phyloP scores from a whole-genome alignment of 1,284 basidiomycete genomes.

The Moniliophthora roreri region DNA sequence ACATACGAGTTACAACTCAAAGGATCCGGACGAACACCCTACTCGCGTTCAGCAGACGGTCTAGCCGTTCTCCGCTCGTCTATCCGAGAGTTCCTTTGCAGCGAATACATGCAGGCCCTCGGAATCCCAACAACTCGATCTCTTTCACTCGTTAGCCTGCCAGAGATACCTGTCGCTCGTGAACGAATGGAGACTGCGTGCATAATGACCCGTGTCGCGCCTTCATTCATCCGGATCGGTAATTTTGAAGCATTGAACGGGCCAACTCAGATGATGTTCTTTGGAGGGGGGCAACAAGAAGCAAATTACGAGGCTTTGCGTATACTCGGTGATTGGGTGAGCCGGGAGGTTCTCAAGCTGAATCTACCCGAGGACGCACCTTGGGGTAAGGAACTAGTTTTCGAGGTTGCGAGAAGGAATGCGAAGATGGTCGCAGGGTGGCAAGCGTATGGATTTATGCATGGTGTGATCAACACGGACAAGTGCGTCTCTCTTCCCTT shows the following conservation, averaged over 20 bases:
- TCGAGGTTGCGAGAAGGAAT: slow-evolving; percentile 81
- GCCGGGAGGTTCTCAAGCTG: slow-evolving; percentile 55
- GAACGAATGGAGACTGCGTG: slow-evolving; percentile 82
- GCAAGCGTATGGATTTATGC: slow-evolving; percentile 95
- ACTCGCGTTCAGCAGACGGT: slow-evolving; percentile 89
- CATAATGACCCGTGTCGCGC: slow-evolving; percentile 82
- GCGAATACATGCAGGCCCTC: slow-evolving; percentile 89
- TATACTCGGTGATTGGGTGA: slow-evolving; percentile 75
- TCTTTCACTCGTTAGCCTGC: slow-evolving; percentile 79
- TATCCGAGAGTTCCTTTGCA: slow-evolving; percentile 87
- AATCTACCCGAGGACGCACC: slow-evolving; percentile 42
- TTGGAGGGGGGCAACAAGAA: slow-evolving; percentile 75
- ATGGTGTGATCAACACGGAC: slow-evolving; percentile 96
- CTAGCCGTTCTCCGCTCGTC: slow-evolving; percentile 91
- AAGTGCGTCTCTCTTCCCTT: slow-evolving; percentile 62
- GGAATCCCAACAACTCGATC: slow-evolving; percentile 89
- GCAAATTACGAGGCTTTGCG: slow-evolving; percentile 74
- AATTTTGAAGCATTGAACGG: slow-evolving; percentile 87
- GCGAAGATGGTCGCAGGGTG: slow-evolving; percentile 90
- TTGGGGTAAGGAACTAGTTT: slow-evolving; percentile 72
- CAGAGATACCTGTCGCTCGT: slow-evolving; percentile 73
- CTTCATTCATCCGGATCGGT: slow-evolving; percentile 92
- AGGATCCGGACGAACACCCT: slow-evolving; percentile 92
- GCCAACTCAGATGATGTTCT: slow-evolving; percentile 64
- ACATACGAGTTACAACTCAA: slow-evolving; percentile 91